Conservation (phyloP, 345 rosid genomes). For the Corchorus capsularis region DNA sequence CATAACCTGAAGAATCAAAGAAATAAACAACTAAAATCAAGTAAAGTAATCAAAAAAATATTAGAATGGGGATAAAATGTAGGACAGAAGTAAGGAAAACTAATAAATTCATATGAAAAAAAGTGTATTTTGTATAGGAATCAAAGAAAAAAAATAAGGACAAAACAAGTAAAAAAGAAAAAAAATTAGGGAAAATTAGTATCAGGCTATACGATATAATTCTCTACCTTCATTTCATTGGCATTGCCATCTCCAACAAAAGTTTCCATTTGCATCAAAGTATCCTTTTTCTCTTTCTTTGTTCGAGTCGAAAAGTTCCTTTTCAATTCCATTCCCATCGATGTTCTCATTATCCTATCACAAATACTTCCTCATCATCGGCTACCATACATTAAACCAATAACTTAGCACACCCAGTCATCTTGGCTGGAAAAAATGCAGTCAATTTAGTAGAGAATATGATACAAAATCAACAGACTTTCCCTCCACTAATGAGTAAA, state of each 20-base stretch:
- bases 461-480: too few species aligned
- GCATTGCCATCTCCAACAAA: conserved; percentile 44
- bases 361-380: conserved; percentile 31
- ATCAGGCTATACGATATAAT: background rate
- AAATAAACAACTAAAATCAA: too few species aligned
- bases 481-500: too few species aligned
- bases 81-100: too few species aligned
- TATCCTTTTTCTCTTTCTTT: conserved; percentile 96
- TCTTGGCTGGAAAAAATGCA: conserved; percentile 11
- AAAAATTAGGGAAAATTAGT: background rate
- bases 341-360: conserved; percentile 67
- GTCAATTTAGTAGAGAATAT: too few species aligned
- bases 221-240: conserved; percentile 68
- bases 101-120: too few species aligned
- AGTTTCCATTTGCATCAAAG: conserved; percentile 83
- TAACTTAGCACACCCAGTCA: conserved; percentile 16
- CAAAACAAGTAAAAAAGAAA: too few species aligned
- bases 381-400: conserved; percentile 17
- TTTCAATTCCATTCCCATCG: conserved; percentile 77
- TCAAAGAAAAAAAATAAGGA: too few species aligned
- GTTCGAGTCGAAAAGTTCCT: conserved; percentile 84
- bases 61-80: too few species aligned
- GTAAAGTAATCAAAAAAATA: too few species aligned
- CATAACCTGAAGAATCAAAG: too few species aligned
- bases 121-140: too few species aligned